phyloP scores from a whole-genome alignment of 305 asterid genomes.

The Striga hermonthica region DNA sequence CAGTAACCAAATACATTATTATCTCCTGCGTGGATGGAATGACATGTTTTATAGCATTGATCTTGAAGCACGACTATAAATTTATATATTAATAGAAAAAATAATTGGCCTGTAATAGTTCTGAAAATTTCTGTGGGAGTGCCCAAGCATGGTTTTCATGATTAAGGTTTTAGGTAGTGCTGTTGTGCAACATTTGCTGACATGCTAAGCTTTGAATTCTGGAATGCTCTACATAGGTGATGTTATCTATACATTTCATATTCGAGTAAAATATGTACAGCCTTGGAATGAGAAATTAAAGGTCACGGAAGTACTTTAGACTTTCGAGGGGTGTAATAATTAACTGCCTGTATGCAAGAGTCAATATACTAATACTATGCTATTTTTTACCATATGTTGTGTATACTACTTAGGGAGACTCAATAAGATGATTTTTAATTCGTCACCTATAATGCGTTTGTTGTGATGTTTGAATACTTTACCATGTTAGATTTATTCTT shows the following conservation, averaged over 20 bases:
- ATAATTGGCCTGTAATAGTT: not conserved
- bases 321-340: too few species aligned
- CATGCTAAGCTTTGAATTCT: not conserved
- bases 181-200: not conserved
- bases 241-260: constrained; percentile 4
- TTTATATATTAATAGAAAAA: not conserved
- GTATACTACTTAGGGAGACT: too few species aligned
- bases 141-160: not conserved
- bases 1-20: not conserved
- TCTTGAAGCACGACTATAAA: not conserved
- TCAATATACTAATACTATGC: too few species aligned
- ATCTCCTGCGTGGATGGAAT: constrained; percentile 13
- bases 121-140: not conserved
- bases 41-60: not conserved
- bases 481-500: too few species aligned
- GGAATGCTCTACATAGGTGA: not conserved
- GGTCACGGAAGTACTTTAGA: constrained; percentile 5
- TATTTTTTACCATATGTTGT: too few species aligned
- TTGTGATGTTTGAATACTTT: too few species aligned
- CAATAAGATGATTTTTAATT: too few species aligned
- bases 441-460: too few species aligned
- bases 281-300: not conserved
- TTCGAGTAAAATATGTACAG: constrained; percentile 4
- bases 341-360: too few species aligned
- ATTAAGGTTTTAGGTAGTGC: not conserved